Base-by-base conservation (phyloP, 139 green algal species). In the Chlamydomonas schloesseri region DNA sequence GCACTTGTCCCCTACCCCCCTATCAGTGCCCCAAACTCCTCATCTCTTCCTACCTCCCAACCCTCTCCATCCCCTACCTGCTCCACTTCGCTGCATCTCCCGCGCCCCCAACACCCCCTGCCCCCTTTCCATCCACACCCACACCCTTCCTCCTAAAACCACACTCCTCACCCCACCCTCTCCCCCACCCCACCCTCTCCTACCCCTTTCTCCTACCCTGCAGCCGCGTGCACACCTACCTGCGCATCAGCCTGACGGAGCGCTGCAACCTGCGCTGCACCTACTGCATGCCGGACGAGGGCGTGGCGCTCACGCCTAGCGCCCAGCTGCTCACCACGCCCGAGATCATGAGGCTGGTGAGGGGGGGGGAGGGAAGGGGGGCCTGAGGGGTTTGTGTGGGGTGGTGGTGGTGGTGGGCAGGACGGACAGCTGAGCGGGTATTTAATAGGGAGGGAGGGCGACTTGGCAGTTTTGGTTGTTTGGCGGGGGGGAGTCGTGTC, bases 281-380 rank as follows among this genome's bases (percentile, higher is more conserved):
- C 79, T 99, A 99, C 93, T 99, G 98, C 94, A 99, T 99, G 98
- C 98, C 98, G 0, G 96, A 91, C 18, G 97, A 99, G 82, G 98
- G 98, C 15, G 94, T 98, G 37, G 94, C 96, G 26, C 94, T 99
- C 0, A 97, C 97, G 3, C 93, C 95, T 33, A 73, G 60, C 8
- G 53, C 71, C 6, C 36, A 96, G 23, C 88, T 99, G 72, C 91
- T 99, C 5, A 96, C 86, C 36, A 93, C 92, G 0, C 81, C 88
- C 0, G 97, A 99, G 82, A 93, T 99, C 42, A 57, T 96, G 84
- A 88, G 93, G 13, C 81, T 99, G 89, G 96, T 97, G 81, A 90
- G 55, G 42, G 46, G 71, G 21, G 37, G 37, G 71, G 37, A 36
- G 37, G 37, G 71, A 60, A 37, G 71, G 37, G 53, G 13, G 42